Base-by-base conservation (phyloP, 495 filamentous ascomycete genomes). In the Lasiosphaeria hispida region DNA sequence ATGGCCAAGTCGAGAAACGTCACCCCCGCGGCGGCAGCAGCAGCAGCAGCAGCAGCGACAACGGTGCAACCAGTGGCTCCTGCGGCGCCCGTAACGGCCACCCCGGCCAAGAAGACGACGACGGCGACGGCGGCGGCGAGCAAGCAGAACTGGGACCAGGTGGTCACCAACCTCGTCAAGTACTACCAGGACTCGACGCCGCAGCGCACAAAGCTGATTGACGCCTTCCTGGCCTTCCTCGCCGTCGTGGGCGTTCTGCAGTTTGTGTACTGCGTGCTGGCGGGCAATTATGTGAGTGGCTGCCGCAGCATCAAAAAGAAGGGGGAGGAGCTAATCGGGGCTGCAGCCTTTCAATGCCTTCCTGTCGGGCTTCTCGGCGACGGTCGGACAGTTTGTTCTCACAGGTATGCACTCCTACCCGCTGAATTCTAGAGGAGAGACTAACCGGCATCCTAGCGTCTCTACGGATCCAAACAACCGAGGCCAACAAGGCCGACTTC, bases 331-430 rank as follows among this genome's bases (percentile, higher is more conserved):
- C 18, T 37, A 48, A 38, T 43, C 4, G 15, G 11, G 9, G 14
- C 10, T 48, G 33, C 15, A 97, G 92, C 94, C 94, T 7, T 98
- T 98, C 83, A 98, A 98, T 73, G 94, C 94, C 63, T 98, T 98
- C 78, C 81, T 98, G 41, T 87, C 91, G 34, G 95, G 95, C 43
- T 98, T 98, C 79, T 85, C 83, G 42, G 93, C 93, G 10, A 94
- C 95, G 2, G 93, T 98, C 47, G 94, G 95, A 15, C 95, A 98
- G 69, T 98, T 98, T 73, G 94, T 98, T 39, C 83, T 97, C 49
- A 96, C 92, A 41, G 91, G 90, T 77, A 86, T 68, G 72, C 58
- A 0, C 38, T 11, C 15, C 10, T 7, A 19, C 35, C 17, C 23
- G 38, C 14, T 38, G 10, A 10, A 6, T 10, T 10, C 10, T 17